Percentiles rank a stretch among this genome's conserved stretches.
These are phyloP conservation scores for Cyclotella cryptica DNA, from an alignment of 108 stramenopile genomes.

Conservation along the genomic window DNA sequence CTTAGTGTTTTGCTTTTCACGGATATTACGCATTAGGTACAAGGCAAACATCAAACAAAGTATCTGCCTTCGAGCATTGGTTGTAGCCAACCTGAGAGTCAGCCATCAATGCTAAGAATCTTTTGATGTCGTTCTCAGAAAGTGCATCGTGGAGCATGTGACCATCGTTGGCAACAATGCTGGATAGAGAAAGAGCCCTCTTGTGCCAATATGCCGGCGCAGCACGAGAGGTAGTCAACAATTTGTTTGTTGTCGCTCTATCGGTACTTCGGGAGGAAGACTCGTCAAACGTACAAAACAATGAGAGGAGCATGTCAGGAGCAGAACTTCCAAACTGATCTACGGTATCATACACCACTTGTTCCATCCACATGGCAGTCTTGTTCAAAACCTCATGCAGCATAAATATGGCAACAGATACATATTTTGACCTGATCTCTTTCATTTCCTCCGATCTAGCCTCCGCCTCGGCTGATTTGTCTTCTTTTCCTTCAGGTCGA, in stretches of 20 bases:
- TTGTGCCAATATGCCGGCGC: conserved; percentile 74
- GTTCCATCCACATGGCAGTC: conserved; percentile 76
- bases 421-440: conserved; percentile 51
- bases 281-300: conserved; percentile 45
- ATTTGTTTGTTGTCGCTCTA: conserved; percentile 4
- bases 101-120: conserved; percentile 59
- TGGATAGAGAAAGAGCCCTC: conserved; percentile 62
- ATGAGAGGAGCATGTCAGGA: conserved; percentile 39
- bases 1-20: background rate
- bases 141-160: conserved; percentile 60
- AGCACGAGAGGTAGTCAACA: conserved; percentile 36
- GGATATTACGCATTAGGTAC: background rate
- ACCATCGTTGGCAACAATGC: conserved; percentile 69
- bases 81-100: conserved; percentile 44
- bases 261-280: conserved; percentile 7
- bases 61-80: conserved; percentile 12
- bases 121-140: conserved; percentile 41
- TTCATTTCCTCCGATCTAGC: conserved; percentile 54
- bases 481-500: conserved; percentile 27
- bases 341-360: conserved; percentile 58
- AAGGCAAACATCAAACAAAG: conserved; percentile 4
- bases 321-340: conserved; percentile 37
- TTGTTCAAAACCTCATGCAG: conserved; percentile 72
- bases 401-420: conserved; percentile 64
- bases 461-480: conserved; percentile 31